phyloP scores from a whole-genome alignment of 306 rosid species.

The Medicago truncatula region DNA sequence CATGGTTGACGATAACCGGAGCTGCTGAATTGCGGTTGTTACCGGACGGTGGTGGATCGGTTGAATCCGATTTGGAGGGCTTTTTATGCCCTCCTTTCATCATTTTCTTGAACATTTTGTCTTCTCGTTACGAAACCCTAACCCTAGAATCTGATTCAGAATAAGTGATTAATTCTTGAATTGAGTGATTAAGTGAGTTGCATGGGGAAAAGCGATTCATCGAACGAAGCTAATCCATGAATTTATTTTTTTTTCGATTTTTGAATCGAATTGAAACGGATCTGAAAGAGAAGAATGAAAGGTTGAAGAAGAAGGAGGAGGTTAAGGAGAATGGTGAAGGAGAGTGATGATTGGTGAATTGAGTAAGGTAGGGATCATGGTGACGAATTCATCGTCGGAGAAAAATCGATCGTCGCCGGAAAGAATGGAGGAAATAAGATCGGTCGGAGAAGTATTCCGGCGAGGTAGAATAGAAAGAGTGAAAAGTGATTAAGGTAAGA shows the following conservation, averaged over 20 bases:
- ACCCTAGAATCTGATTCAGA: slow-evolving; percentile 51
- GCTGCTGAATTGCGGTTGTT: slow-evolving; percentile 55
- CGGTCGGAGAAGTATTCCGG: slow-evolving; percentile 60
- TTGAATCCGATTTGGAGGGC: slow-evolving; percentile 85
- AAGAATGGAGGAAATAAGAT: slow-evolving; percentile 48
- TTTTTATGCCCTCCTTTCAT: slow-evolving; percentile 83
- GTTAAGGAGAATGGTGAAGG: slow-evolving; percentile 16
- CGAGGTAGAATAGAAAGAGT: slow-evolving; percentile 51
- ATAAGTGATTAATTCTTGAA: slow-evolving; percentile 20
- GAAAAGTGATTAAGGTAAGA: slow-evolving; percentile 51
- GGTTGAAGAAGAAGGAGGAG: not conserved
- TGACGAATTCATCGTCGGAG: slow-evolving; percentile 51
- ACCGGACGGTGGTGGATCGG: slow-evolving; percentile 57
- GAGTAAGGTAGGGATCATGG: slow-evolving; percentile 47
- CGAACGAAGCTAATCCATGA: slow-evolving; percentile 40
- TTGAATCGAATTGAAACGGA: slow-evolving; percentile 49
- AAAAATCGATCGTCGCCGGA: slow-evolving; percentile 51
- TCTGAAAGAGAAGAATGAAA: slow-evolving; percentile 44
- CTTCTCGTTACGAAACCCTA: slow-evolving; percentile 54
- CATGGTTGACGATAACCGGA: slow-evolving; percentile 73
- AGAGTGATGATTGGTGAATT: slow-evolving; percentile 19
- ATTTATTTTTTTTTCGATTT: slow-evolving; percentile 29
- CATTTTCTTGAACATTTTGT: slow-evolving; percentile 82
- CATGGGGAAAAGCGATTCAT: slow-evolving; percentile 44
- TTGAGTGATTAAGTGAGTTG: slow-evolving; percentile 39